Evolutionary conservation across 805 yeast genomes (phyloP).

Genomic region (Candida nonsorbophila): DNA sequence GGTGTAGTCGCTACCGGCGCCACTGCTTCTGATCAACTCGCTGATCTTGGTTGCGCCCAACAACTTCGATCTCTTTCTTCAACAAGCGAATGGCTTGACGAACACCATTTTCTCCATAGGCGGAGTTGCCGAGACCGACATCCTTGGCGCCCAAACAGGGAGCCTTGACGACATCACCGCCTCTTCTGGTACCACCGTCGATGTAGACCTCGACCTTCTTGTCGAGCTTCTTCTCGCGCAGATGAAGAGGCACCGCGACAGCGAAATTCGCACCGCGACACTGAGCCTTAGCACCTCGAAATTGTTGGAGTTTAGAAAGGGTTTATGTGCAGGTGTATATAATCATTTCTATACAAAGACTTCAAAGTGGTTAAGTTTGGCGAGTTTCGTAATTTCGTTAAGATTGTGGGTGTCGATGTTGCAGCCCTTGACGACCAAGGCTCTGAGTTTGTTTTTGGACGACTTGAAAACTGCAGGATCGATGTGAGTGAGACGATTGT

Average conservation of each 20-base stretch:
- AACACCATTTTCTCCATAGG: constrained; percentile 63
- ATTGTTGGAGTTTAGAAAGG: too few species aligned
- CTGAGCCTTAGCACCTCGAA: too few species aligned
- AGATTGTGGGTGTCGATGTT: constrained; percentile 10
- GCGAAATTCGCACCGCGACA: too few species aligned
- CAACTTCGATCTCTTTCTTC: constrained; percentile 69
- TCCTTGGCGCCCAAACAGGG: constrained; percentile 65
- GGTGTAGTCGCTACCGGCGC: too few species aligned
- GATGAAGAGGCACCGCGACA: neutral
- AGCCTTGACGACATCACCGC: constrained; percentile 61
- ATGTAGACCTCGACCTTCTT: neutral
- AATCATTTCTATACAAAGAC: constrained; percentile 4
- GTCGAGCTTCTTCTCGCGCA: neutral
- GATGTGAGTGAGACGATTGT: constrained; percentile 8
- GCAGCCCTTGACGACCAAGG: constrained; percentile 9
- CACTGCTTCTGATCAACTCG: too few species aligned
- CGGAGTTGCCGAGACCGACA: constrained; percentile 61
- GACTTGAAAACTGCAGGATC: constrained; percentile 11
- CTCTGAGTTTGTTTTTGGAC: constrained; percentile 5
- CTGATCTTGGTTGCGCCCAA: too few species aligned
- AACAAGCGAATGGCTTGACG: constrained; percentile 52
- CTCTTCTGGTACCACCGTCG: constrained; percentile 53
- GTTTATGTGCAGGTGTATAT: too few species aligned
- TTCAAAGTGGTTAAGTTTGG: constrained; percentile 4
- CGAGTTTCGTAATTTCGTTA: constrained; percentile 4